A percentile compares a stretch with the other conserved stretches of the same genome.
These are phyloP conservation scores for Spinacia oleracea DNA, from an alignment of 179 eudicot species.

Conservation along the genomic window DNA sequence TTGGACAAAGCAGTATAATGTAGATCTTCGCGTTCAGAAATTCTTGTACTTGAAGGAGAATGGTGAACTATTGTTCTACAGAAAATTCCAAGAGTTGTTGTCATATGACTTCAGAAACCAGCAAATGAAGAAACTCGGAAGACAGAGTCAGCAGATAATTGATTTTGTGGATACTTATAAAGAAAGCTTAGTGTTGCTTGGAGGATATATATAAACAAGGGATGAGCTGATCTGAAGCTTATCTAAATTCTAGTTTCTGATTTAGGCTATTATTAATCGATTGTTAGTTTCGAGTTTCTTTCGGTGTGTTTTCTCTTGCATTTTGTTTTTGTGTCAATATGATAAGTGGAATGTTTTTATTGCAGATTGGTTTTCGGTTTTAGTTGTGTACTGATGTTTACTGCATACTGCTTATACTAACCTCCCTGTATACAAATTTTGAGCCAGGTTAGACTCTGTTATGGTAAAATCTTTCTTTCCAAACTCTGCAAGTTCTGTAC, in stretches of 20 bases:
- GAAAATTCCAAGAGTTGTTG: background rate
- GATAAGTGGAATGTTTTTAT: background rate
- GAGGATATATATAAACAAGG: background rate
- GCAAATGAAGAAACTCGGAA: background rate
- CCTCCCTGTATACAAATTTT: no score
- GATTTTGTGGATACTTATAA: background rate
- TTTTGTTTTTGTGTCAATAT: no score
- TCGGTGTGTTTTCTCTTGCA: no score
- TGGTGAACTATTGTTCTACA: background rate
- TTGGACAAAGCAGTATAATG: background rate
- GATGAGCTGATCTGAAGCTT: background rate
- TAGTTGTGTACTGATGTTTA: no score
- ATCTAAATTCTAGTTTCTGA: no score
- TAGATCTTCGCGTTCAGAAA: background rate
- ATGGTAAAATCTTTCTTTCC: no score
- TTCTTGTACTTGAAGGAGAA: background rate
- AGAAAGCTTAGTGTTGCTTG: slow-evolving; percentile 11
- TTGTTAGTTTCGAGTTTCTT: no score
- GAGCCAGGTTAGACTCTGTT: no score
- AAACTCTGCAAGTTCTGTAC: no score
- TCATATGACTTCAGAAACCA: background rate
- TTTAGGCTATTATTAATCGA: no score
- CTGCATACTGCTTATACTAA: no score
- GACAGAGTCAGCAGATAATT: no score
- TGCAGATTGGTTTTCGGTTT: background rate